phyloP scores from a whole-genome alignment of 768 basidiomycete genomes.

The Trametes cingulata region DNA sequence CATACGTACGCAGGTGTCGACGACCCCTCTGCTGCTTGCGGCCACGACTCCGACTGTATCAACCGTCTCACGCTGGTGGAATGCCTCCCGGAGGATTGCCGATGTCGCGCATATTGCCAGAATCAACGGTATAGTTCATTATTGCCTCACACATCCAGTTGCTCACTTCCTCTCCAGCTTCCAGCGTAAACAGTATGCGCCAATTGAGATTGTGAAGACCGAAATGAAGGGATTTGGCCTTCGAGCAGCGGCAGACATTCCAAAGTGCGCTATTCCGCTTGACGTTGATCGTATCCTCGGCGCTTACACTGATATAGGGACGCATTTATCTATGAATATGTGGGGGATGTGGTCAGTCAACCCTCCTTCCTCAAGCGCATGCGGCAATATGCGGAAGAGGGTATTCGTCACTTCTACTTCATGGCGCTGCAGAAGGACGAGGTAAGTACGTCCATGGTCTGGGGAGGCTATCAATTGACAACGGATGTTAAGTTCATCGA shows the following conservation, averaged over 20 bases:
- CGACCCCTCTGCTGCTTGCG: constrained; percentile 71
- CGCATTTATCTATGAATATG: constrained; percentile 93
- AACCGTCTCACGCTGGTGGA: constrained; percentile 97
- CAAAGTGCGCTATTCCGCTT: constrained; percentile 49
- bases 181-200: constrained; percentile 80
- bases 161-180: constrained; percentile 55
- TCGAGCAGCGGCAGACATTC: constrained; percentile 67
- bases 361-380: constrained; percentile 89
- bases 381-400: constrained; percentile 90
- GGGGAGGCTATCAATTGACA: background rate
- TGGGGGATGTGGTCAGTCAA: constrained; percentile 93
- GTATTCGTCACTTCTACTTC: constrained; percentile 97
- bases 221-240: constrained; percentile 96
- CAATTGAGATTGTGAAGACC: constrained; percentile 88
- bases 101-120: constrained; percentile 76
- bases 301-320: constrained; percentile 52
- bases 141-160: background rate
- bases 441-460: constrained; percentile 45
- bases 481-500: constrained; percentile 72
- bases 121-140: constrained; percentile 79
- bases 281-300: background rate
- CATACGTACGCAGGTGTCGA: constrained; percentile 48
- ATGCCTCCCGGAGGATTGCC: constrained; percentile 88
- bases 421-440: constrained; percentile 99
- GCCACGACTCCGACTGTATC: constrained; percentile 89